Percentiles rank a stretch among this genome's conserved stretches.
Evolutionary conservation across 192 early-diverging fungal species (phyloP).

Genomic region (Coemansia sp.): DNA sequence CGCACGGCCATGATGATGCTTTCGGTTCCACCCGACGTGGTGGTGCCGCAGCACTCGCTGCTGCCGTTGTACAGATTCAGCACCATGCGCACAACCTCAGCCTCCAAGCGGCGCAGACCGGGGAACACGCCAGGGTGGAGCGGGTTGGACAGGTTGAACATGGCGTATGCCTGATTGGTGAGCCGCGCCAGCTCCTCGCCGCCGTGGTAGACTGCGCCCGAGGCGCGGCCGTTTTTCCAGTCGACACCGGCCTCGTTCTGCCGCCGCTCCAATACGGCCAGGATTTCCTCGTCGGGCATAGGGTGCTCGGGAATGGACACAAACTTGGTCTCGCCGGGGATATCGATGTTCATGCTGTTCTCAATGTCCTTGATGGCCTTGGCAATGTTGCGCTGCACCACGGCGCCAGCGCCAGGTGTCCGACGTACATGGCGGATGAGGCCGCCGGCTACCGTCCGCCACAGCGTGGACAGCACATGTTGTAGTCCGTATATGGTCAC

Average conservation of each 20-base stretch:
- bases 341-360: conserved; percentile 63
- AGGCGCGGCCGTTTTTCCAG: conserved; percentile 83
- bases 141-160: conserved; percentile 82
- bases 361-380: conserved; percentile 80
- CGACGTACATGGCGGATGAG: conserved; percentile 34
- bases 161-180: conserved; percentile 72
- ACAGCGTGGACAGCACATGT: conserved; percentile 19
- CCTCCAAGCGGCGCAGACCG: conserved; percentile 91
- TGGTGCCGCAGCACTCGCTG: conserved; percentile 68
- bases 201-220: conserved; percentile 92
- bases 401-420: conserved; percentile 54
- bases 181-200: conserved; percentile 74
- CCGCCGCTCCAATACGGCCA: conserved; percentile 58
- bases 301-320: conserved; percentile 62
- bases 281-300: conserved; percentile 58
- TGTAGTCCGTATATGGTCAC: conserved; percentile 38
- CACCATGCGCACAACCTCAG: conserved; percentile 92
- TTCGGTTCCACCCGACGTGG: conserved; percentile 94
- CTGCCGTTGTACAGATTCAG: conserved; percentile 80
- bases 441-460: conserved; percentile 23
- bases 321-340: conserved; percentile 62
- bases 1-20: conserved; percentile 93
- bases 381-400: conserved; percentile 71
- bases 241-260: conserved; percentile 61
- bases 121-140: conserved; percentile 96